These are phyloP conservation scores for Bretschneidera sinensis DNA, from an alignment of 345 rosid genomes.

Conservation along the genomic window DNA sequence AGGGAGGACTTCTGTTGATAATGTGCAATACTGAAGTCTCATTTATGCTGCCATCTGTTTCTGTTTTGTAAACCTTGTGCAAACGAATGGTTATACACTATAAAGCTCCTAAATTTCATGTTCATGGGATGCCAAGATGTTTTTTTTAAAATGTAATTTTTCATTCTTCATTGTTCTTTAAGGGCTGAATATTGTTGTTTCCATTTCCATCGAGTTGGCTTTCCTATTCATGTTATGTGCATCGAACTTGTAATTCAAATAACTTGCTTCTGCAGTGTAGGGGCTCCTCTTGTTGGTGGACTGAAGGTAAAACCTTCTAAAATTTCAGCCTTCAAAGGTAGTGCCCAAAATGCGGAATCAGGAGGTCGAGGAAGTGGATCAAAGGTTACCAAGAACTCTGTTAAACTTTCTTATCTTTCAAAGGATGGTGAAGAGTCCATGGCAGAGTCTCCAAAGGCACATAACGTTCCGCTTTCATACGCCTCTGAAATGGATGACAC, in stretches of 20 bases:
- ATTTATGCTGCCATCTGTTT: not conserved
- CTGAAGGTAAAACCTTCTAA: conserved; percentile 46
- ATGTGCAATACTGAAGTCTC: not conserved
- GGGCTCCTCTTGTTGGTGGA: conserved; percentile 40
- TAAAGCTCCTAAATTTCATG: not conserved
- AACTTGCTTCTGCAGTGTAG: conserved; percentile 53
- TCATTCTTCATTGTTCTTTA: conserved; percentile 2
- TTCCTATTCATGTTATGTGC: conserved; percentile 1
- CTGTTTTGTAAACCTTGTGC: not conserved
- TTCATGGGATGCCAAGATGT: not conserved
- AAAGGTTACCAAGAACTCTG: conserved; percentile 49
- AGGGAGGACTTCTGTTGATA: not conserved
- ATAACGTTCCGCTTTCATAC: conserved; percentile 53
- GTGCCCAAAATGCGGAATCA: conserved; percentile 50
- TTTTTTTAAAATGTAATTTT: not conserved
- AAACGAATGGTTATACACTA: not conserved
- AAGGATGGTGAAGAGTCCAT: conserved; percentile 53
- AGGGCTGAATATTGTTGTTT: not conserved
- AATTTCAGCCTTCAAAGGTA: conserved; percentile 78
- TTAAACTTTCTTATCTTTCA: conserved; percentile 62
- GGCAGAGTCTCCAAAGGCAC: conserved; percentile 55
- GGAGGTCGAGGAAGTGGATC: conserved; percentile 47
- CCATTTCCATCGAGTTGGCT: conserved; percentile 8
- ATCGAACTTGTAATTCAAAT: conserved; percentile 19
- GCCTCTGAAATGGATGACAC: conserved; percentile 55